phyloP scores from a whole-genome alignment of 352 stramenopile genomes.

The Phytophthora syringae region DNA sequence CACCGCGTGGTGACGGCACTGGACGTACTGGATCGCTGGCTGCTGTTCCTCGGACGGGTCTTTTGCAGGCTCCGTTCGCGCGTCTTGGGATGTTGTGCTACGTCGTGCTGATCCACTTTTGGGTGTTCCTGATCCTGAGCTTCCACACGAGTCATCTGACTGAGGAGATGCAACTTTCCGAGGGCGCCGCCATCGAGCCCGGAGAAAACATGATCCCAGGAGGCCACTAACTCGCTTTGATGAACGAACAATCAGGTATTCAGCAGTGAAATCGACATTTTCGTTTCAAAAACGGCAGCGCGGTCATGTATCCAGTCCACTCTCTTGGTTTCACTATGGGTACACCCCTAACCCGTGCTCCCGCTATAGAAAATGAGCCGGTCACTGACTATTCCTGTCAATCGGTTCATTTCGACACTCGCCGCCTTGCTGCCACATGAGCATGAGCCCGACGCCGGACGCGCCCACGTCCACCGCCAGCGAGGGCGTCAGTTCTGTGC shows the following conservation, averaged over 20 bases:
- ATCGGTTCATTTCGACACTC: conserved; percentile 12
- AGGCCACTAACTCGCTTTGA: conserved; percentile 17
- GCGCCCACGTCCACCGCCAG: conserved; percentile 23
- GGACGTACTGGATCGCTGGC: conserved; percentile 74
- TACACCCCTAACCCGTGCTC: not conserved
- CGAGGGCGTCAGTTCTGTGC: conserved; percentile 17
- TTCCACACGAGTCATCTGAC: conserved; percentile 90
- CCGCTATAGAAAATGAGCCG: conserved; percentile 13
- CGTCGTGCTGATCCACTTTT: conserved; percentile 82
- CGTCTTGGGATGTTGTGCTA: conserved; percentile 80
- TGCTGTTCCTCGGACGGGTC: conserved; percentile 80
- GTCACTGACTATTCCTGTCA: conserved; percentile 9
- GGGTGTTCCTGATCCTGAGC: conserved; percentile 87
- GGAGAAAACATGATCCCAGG: conserved; percentile 36
- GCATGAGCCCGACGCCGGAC: conserved; percentile 30
- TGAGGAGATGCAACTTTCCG: conserved; percentile 68
- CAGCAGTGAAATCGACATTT: no score
- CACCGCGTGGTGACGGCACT: conserved; percentile 66
- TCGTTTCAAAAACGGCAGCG: not conserved
- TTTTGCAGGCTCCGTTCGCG: conserved; percentile 76
- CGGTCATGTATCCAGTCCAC: conserved; percentile 18
- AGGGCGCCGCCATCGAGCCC: conserved; percentile 22
- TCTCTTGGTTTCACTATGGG: conserved; percentile 8
- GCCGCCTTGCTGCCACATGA: not conserved
- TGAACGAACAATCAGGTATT: not conserved